phyloP scores from a whole-genome alignment of 306 rosid genomes.

The Leucaena leucocephala region DNA sequence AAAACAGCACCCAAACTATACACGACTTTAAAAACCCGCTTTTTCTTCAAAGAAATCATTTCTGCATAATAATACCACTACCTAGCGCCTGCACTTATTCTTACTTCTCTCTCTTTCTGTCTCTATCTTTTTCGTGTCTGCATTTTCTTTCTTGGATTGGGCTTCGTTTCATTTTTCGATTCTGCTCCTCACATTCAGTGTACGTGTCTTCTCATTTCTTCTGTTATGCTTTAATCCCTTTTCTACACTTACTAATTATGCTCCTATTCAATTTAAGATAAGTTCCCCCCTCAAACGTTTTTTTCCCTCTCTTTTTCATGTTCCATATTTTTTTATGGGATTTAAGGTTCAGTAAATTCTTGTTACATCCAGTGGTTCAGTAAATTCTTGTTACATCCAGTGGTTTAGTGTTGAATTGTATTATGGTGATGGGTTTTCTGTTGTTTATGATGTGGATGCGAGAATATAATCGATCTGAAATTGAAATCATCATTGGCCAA shows the following conservation, averaged over 20 bases:
- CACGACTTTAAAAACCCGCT: constrained; percentile 30
- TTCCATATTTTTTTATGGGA: background rate
- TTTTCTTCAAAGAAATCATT: constrained; percentile 29
- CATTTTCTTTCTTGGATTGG: constrained; percentile 28
- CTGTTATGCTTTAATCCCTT: constrained; percentile 1
- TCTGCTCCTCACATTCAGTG: constrained; percentile 39
- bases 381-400: constrained; percentile 50
- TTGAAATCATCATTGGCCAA: constrained; percentile 12
- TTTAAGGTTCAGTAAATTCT: constrained; percentile 28
- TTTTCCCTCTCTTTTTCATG: background rate
- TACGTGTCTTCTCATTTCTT: constrained; percentile 28
- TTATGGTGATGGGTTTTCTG: constrained; percentile 28
- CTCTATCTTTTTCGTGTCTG: background rate
- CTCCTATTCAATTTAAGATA: background rate
- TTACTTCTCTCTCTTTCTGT: background rate
- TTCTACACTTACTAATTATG: constrained; percentile 16
- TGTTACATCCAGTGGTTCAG: constrained; percentile 48
- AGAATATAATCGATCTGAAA: constrained; percentile 47
- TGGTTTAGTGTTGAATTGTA: constrained; percentile 40
- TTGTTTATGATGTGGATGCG: constrained; percentile 24
- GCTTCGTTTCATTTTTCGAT: constrained; percentile 26
- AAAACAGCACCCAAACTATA: constrained; percentile 10
- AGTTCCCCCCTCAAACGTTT: background rate
- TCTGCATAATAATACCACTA: constrained; percentile 11
- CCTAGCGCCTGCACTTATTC: background rate